Evolutionary conservation across 169 alveolate species (phyloP), one percentile per base, ranked within the genome.

Genomic region (Toxoplasma gondii): DNA sequence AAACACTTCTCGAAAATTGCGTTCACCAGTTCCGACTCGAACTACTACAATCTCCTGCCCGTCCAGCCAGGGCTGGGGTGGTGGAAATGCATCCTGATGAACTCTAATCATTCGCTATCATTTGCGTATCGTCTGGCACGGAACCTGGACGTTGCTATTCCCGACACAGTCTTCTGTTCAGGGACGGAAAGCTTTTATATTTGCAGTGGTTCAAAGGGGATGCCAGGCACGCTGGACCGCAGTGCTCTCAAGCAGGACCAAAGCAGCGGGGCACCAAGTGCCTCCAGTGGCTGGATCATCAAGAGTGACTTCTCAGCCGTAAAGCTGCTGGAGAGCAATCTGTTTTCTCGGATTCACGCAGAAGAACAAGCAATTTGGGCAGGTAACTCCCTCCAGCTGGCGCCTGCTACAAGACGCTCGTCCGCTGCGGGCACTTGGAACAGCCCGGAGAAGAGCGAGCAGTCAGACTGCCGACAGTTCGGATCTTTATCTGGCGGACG

Each of bases 1-100:
- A 93, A 93, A 70, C 86, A 82, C 69, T 67, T 67, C 34, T 93
- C 95, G 4, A 91, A 92, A 44, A 69, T 93, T 74, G 87, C 95
- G 49, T 93, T 93, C 74, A 36, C 93, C 87, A 86, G 87, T 24
- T 38, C 88, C 38, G 93, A 93, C 78, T 43, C 93, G 67, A 87
- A 86, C 45, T 93, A 93, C 86, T 93, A 93, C 53, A 19, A 38
- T 41, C 81, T 81, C 19, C 80, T 93, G 53, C 93, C 95, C 24
- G 95, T 83, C 43, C 95, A 93, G 34, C 95, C 95, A 9, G 95
- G 93, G 41, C 69, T 84, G n/a, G 95, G 95, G 39, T 93, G 95
- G 95, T 93, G 95, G 95, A 93, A 93, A 69, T 70, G 88, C 43
- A 90, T 93, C 31, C 49, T 93, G n/a, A 82, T 81, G 27, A 31